Evolutionary conservation across 1,284 basidiomycete species (phyloP).

Genomic region (Ceratobasidium sp.): DNA sequence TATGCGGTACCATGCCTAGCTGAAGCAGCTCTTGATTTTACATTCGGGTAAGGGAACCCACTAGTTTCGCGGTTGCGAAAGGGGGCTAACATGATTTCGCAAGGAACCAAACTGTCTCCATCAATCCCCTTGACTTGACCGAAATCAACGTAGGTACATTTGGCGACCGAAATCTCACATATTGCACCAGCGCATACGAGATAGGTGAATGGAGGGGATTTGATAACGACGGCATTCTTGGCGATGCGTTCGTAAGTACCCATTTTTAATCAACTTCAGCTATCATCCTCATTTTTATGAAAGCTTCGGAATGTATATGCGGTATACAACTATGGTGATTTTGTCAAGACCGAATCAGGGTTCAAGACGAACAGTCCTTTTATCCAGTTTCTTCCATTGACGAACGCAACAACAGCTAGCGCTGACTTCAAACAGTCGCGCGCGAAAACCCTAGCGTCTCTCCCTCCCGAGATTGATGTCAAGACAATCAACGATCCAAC

Average conservation of each 20-base stretch:
- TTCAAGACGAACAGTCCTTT: conserved; percentile 7
- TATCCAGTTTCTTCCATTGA: conserved; percentile 17
- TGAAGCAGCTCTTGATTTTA: background rate
- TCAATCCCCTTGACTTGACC: conserved; percentile 22
- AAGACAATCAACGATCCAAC: conserved; percentile 24
- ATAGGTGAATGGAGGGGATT: background rate
- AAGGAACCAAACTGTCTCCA: conserved; percentile 3
- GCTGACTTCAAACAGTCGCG: conserved; percentile 20
- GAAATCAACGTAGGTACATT: background rate
- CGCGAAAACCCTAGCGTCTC: background rate
- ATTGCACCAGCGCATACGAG: conserved; percentile 1
- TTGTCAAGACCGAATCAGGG: conserved; percentile 13
- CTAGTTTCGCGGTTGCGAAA: background rate
- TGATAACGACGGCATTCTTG: conserved; percentile 18
- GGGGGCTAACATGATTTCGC: background rate
- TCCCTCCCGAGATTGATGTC: conserved; percentile 27
- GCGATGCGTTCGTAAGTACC: conserved; percentile 30
- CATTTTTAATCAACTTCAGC: too few relatives aligned
- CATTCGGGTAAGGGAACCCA: conserved; percentile 2
- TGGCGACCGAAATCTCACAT: conserved; percentile 1
- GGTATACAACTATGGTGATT: conserved; percentile 33
- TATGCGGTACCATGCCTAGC: conserved; percentile 33
- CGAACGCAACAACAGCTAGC: conserved; percentile 8
- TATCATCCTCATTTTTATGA: background rate
- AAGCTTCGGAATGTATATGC: conserved; percentile 32